Conservation (phyloP, 2,329 filamentous ascomycete genomes). For the Ploettnerulaceae sp. region DNA sequence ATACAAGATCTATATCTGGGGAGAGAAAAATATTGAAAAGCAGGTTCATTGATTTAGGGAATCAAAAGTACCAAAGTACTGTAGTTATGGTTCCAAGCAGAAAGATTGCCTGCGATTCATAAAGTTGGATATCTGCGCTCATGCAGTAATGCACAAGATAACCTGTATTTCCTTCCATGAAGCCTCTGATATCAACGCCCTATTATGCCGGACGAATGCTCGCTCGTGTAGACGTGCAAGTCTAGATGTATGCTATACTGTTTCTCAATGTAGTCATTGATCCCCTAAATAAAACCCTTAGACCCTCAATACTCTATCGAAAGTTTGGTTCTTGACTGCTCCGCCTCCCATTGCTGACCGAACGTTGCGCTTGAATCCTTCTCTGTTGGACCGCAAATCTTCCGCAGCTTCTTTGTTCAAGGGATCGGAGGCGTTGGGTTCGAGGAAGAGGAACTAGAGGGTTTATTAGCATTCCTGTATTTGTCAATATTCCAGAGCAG, state of each 20-base stretch:
- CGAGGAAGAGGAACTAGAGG: slow-evolving; percentile 87
- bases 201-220: slow-evolving; percentile 25
- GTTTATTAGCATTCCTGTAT: slow-evolving; percentile 7
- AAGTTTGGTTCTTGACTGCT: slow-evolving; percentile 63
- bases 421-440: slow-evolving; percentile 96
- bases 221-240: slow-evolving; percentile 20
- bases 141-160: slow-evolving; percentile 20
- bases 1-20: background rate
- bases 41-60: too few relatives aligned
- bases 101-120: slow-evolving; percentile 2
- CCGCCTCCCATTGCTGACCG: slow-evolving; percentile 78
- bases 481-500: background rate
- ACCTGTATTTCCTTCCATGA: slow-evolving; percentile 23
- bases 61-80: too few relatives aligned
- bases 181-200: slow-evolving; percentile 24
- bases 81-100: too few relatives aligned
- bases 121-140: slow-evolving; percentile 12
- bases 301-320: slow-evolving; percentile 69
- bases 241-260: slow-evolving; percentile 25
- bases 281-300: slow-evolving; percentile 11
- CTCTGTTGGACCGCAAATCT: slow-evolving; percentile 78
- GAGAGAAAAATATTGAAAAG: background rate
- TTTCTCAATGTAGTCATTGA: slow-evolving; percentile 12
- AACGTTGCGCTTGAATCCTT: slow-evolving; percentile 89
- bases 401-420: slow-evolving; percentile 97